phyloP scores from a whole-genome alignment of 2,329 filamentous ascomycete species.

The Nemania bipapillata region DNA sequence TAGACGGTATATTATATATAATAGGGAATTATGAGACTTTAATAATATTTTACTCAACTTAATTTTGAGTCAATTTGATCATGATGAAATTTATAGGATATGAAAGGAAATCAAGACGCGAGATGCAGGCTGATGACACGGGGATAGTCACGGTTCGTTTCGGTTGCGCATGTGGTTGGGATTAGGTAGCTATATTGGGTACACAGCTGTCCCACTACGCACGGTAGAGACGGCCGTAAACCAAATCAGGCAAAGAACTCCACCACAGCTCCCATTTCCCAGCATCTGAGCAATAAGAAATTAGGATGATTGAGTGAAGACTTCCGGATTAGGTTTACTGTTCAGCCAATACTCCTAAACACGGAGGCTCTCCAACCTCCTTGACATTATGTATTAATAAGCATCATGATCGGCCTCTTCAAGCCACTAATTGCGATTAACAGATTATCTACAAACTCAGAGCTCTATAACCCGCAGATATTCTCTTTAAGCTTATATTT shows the following conservation, averaged over 20 bases:
- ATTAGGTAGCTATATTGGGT: not conserved
- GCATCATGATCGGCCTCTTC: not conserved
- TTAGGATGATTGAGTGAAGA: not conserved
- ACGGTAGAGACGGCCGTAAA: not conserved
- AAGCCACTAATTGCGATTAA: too few species aligned
- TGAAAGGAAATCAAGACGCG: not conserved
- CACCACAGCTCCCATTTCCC: not conserved
- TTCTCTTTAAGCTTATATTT: too few species aligned
- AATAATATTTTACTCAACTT: not conserved
- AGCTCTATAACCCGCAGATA: too few species aligned
- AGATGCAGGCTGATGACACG: constrained; percentile 1
- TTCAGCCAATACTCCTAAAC: not conserved
- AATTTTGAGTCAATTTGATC: not conserved
- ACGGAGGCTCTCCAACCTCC: not conserved
- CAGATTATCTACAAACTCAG: too few species aligned
- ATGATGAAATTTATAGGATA: constrained; percentile 1
- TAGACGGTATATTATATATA: not conserved
- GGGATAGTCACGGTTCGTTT: not conserved
- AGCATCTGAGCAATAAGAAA: too few species aligned
- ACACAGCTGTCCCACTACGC: not conserved
- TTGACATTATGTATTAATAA: not conserved
- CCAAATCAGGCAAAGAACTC: not conserved
- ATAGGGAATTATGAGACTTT: not conserved
- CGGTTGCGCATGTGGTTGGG: constrained; percentile 16
- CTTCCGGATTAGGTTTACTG: not conserved